Evolutionary conservation across 352 stramenopile species (phyloP).

Genomic region (Pythium periplocum): DNA sequence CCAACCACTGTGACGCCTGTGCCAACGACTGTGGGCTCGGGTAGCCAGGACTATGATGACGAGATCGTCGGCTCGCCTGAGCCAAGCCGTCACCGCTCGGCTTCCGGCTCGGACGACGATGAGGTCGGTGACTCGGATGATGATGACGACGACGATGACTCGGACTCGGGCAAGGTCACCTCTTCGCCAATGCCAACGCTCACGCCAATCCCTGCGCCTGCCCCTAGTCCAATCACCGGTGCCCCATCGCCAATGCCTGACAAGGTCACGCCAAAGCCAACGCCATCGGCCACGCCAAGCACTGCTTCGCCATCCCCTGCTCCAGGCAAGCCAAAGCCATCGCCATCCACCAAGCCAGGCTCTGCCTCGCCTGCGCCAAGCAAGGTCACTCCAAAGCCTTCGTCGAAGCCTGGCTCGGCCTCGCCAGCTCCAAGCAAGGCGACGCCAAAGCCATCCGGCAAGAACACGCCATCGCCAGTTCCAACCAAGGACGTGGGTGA

Average conservation of each 20-base stretch:
- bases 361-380: too few relatives aligned
- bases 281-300: not conserved
- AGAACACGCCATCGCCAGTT: conserved; percentile 2
- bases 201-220: not conserved
- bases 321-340: not conserved
- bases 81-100: too few relatives aligned
- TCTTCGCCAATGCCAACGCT: not conserved
- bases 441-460: conserved; percentile 3
- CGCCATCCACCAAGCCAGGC: not conserved
- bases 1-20: conserved; percentile 2
- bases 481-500: not conserved
- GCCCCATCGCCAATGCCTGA: too few relatives aligned
- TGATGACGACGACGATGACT: not conserved
- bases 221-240: not conserved
- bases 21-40: too few relatives aligned
- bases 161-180: too few relatives aligned
- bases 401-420: too few relatives aligned
- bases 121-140: conserved; percentile 1
- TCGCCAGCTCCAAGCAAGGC: too few relatives aligned
- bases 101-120: too few relatives aligned
- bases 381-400: too few relatives aligned
- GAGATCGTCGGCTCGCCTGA: too few relatives aligned
- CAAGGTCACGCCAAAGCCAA: conserved; percentile 1
- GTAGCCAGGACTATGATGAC: too few relatives aligned
- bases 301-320: too few relatives aligned